A percentile compares a stretch with the other conserved stretches of the same genome.
phyloP scores from a whole-genome alignment of 1,139 yeast genomes.

The Saccharomycopsis crataegensis region DNA sequence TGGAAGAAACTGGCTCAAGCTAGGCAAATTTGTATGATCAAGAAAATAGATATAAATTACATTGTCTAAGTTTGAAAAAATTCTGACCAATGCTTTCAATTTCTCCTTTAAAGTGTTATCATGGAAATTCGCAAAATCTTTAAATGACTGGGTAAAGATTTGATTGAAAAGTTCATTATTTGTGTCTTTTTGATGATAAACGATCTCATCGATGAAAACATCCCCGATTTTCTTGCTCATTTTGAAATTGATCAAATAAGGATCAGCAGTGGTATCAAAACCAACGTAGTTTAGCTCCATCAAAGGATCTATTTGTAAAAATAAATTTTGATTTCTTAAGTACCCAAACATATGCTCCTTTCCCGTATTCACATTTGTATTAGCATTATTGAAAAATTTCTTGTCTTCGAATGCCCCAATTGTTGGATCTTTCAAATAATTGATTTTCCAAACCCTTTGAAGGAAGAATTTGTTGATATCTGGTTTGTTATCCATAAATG shows the following conservation, averaged over 20 bases:
- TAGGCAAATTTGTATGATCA: constrained; percentile 9
- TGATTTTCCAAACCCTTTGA: not conserved
- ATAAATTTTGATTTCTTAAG: not conserved
- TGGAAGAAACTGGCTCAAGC: constrained; percentile 8
- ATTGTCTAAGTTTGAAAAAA: constrained; percentile 11
- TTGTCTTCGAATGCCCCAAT: not conserved
- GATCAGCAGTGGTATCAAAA: not conserved
- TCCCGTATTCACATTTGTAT: not conserved
- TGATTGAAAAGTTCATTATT: not conserved
- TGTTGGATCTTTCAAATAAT: constrained; percentile 1
- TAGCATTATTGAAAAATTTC: not conserved
- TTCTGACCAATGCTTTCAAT: not conserved
- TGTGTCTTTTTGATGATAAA: not conserved
- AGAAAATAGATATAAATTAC: constrained; percentile 9
- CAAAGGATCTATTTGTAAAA: not conserved
- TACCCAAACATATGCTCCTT: constrained; percentile 8
- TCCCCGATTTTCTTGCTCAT: constrained; percentile 1
- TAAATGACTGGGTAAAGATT: not conserved
- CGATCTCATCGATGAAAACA: not conserved
- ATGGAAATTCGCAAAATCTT: not conserved
- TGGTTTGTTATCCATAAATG: not conserved
- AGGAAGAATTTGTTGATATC: not conserved
- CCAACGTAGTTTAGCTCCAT: not conserved
- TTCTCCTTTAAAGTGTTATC: not conserved
- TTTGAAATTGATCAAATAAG: not conserved